Base-by-base conservation (phyloP, 257 asterid genomes). In the Catharanthus roseus region DNA sequence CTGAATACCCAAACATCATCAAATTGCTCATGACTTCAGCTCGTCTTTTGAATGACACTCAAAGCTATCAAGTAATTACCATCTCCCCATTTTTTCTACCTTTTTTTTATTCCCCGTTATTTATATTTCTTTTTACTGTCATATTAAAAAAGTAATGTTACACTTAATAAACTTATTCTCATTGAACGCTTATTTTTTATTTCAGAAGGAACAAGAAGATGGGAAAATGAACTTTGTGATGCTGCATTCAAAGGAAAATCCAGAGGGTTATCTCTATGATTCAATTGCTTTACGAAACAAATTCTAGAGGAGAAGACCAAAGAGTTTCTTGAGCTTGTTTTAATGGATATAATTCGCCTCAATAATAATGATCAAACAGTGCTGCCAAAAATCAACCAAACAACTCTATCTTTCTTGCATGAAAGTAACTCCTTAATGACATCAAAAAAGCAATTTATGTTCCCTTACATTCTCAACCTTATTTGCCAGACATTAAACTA, bases 161-260 rank as follows among this genome's bases (percentile, higher is more conserved):
- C n/a, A n/a, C n/a, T n/a, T n/a, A n/a, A n/a, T n/a, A n/a, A n/a
- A n/a, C n/a, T n/a, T n/a, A n/a, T n/a, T n/a, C n/a, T n/a, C n/a
- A n/a, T 28, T 50, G 36, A 29, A 31, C 16, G n/a, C n/a, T n/a
- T n/a, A n/a, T n/a, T n/a, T n/a, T n/a, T n/a, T 34, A 3, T 38
- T 29, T 23, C 88, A 89, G 88, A 89, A 78, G 78, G 96, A 89
- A 72, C 49, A 71, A 33, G 79, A 3, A 13, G 88, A 78, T 19
- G 96, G 96, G 68, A 86, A 86, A 73, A 65, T 77, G 82, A 89
- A 86, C 53, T 50, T 80, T 26, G 88, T 86, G 51, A 12, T 72
- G 77, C 86, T 89, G 63, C 90, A 87, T 72, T 50, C 29, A 34
- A 77, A 69, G 0, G 74, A 81, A 61, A 78, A 85, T 36, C 92